These are phyloP conservation scores for Paxillus rubicundulus DNA, from an alignment of 768 basidiomycete species.

Conservation along the genomic window DNA sequence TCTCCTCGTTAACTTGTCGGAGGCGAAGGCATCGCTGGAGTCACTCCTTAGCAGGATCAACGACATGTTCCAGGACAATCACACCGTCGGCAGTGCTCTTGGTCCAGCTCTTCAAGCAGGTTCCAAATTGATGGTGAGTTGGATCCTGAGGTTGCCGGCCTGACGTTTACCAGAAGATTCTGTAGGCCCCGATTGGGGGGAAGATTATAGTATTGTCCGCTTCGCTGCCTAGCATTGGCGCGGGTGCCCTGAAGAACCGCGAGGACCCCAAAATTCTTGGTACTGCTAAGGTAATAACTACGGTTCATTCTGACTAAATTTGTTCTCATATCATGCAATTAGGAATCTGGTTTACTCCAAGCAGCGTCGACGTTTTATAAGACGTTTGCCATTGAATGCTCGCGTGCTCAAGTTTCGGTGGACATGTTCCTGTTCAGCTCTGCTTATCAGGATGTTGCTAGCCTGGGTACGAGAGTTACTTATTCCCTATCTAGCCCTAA, in stretches of 20 bases:
- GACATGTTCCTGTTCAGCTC: constrained; percentile 99
- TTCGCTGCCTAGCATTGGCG: constrained; percentile 81
- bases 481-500: not conserved
- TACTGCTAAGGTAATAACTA: constrained; percentile 70
- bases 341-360: constrained; percentile 92
- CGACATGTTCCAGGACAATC: constrained; percentile 99
- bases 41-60: constrained; percentile 76
- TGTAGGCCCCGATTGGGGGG: constrained; percentile 85
- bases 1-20: constrained; percentile 90
- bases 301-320: not conserved
- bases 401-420: constrained; percentile 93
- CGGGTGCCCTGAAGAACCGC: constrained; percentile 90
- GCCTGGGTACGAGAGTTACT: constrained; percentile 54
- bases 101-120: constrained; percentile 95
- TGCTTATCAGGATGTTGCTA: constrained; percentile 92
- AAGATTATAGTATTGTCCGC: constrained; percentile 89
- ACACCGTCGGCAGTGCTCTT: constrained; percentile 87
- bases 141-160: not conserved
- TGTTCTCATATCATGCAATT: constrained; percentile 5
- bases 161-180: constrained; percentile 1
- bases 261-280: constrained; percentile 97
- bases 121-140: constrained; percentile 84
- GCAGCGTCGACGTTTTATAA: constrained; percentile 97
- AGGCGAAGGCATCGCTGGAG: constrained; percentile 79
- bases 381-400: constrained; percentile 98